Evolutionary conservation across 176 grass and related monocot species (phyloP), one percentile per base, ranked within the genome.

Genomic region (Eragrostis curvula): DNA sequence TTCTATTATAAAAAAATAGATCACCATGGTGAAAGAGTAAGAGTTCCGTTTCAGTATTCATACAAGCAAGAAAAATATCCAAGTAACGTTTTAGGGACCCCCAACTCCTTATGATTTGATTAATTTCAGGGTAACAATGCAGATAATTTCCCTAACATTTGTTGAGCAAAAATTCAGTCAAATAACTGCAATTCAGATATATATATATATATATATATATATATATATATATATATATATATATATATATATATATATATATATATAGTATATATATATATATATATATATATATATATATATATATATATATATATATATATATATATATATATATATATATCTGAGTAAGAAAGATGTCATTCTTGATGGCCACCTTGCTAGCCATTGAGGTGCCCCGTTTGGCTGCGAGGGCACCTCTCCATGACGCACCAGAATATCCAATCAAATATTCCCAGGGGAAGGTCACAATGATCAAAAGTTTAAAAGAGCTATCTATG

Each of bases 381-480:
- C 40, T 84, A 57, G 28, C 50, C 58, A 79, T 59, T 60, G 70
- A 40, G 51, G 78, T 9, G 50, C 69, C 43, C 18, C 17, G 32
- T 80, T 88, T 69, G 44, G 44, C 40, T 80, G 44, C 21, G 70
- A 80, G 70, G 70, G 32, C 76, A 85, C 53, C n/a, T n/a, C 76
- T 55, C 39, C 64, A 36, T 85, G 64, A 68, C 64, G 82, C 71
- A 77, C 73, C 64, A 62, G 87, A 89, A 85, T 89, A 89, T 89
- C 82, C 87, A 9, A 81, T 85, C 77, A 81, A 79, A 89, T 89
- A 89, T 89, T 89, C 87, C 25, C 39, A 53, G 29, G 18, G 72
- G 73, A 69, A 63, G 16, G 70, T 85, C 70, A 80, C 63, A 46
- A 18, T 48, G 77, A 67, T 21, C 32, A 76, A 89, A 85, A 85